These are phyloP conservation scores for Ciborinia camelliae DNA, from an alignment of 2,329 filamentous ascomycete species.

Conservation along the genomic window DNA sequence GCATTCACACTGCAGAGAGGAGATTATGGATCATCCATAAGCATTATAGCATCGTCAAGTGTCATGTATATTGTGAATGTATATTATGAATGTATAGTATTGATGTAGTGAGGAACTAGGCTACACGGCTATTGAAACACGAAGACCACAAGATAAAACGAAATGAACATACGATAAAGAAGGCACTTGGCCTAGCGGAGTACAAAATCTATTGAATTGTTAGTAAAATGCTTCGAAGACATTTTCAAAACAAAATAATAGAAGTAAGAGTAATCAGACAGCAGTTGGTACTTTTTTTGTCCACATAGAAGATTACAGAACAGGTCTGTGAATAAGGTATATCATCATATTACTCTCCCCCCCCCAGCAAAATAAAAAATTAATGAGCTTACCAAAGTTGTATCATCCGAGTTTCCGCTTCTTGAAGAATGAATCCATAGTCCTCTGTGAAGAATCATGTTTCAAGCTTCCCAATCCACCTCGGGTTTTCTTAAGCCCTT, in stretches of 20 bases:
- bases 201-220: constrained; percentile 13
- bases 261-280: constrained; percentile 57
- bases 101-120: background rate
- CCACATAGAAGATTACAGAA: constrained; percentile 69
- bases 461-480: constrained; percentile 77
- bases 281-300: constrained; percentile 73
- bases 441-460: constrained; percentile 73
- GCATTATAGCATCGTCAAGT: background rate
- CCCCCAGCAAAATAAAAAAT: constrained; percentile 26
- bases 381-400: constrained; percentile 17
- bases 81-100: background rate
- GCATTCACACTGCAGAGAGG: background rate
- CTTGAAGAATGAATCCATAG: constrained; percentile 75
- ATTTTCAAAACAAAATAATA: constrained; percentile 1
- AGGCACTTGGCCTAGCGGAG: background rate
- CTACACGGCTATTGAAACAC: background rate
- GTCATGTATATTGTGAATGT: background rate
- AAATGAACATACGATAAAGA: background rate
- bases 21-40: background rate
- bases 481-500: constrained; percentile 70
- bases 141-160: background rate
- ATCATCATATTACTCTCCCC: constrained; percentile 60
- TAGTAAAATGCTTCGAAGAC: constrained; percentile 10
- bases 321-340: constrained; percentile 76
- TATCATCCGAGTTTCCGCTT: constrained; percentile 42